phyloP scores from a whole-genome alignment of 345 rosid species.

The Brassica napus region Da-Ae NC_063446.1:69170001-69170500 shows the following conservation, averaged over 20 bases:
- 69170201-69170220: neutral
- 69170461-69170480: neutral
- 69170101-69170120: conserved; percentile 78
- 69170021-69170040: conserved; percentile 80
- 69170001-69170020: conserved; percentile 87
- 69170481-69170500: neutral
- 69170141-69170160: conserved; percentile 79
- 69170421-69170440: conserved; percentile 16
- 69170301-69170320: conserved; percentile 82
- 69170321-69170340: conserved; percentile 92
- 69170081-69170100: conserved; percentile 19
- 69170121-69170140: conserved; percentile 99
- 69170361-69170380: conserved; percentile 14
- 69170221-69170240: neutral
- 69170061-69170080: neutral
- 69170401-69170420: conserved; percentile 5
- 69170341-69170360: conserved; percentile 53
- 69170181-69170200: conserved; percentile 41
- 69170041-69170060: neutral
- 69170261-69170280: conserved; percentile 97
- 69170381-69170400: neutral
- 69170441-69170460: neutral
- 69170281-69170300: conserved; percentile 95
- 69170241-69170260: neutral
- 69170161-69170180: conserved; percentile 89